Evolutionary conservation across 805 yeast genomes (phyloP), one percentile per base, ranked within the genome.

Genomic region (Clavispora vitiphila): DNA sequence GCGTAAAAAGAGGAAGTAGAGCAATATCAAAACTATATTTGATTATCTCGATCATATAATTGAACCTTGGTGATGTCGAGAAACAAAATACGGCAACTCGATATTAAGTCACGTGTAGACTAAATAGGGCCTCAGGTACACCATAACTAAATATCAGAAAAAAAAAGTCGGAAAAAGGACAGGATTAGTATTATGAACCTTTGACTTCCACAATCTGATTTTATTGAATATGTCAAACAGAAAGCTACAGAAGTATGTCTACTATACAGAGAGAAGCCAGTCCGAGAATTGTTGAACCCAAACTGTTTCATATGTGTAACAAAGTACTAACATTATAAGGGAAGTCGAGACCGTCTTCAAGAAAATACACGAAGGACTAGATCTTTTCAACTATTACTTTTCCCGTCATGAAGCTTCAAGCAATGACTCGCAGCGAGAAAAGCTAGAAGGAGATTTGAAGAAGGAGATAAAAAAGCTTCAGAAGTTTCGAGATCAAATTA

Each of bases 391-490:
- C 46, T 69, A 70, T 47, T 69, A 70, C 51, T 66, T 60, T 49
- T 64, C 67, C n/a, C 58, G 75, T 29, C 71, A 68, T 38, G 72
- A 69, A 44, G 34, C 54, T 9, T 53, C 68, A 42, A 60, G 61
- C 46, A 64, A 64, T 44, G 74, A 69, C 42, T 63, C 70, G 43
- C 74, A 70, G 45, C 64, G 69, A 53, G 63, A 58, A 34, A 70
- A 70, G 51, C 57, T 70, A 35, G 74, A 69, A 44, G 61, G 61
- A 26, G 75, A 70, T 44, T 55, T 70, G 46, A 70, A 70, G 53
- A 67, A 69, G 46, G 75, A 70, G 49, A 69, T 70, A 50, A 70
- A 70, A 47, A 65, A 68, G 46, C 58, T 70, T 38, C 75, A 70
- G 46, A 70, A 69, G 55, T 65, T 65, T 44, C 63, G 75, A 49